Conservation (phyloP, 352 stramenopile species). For the Aphanomyces stellatus region DNA sequence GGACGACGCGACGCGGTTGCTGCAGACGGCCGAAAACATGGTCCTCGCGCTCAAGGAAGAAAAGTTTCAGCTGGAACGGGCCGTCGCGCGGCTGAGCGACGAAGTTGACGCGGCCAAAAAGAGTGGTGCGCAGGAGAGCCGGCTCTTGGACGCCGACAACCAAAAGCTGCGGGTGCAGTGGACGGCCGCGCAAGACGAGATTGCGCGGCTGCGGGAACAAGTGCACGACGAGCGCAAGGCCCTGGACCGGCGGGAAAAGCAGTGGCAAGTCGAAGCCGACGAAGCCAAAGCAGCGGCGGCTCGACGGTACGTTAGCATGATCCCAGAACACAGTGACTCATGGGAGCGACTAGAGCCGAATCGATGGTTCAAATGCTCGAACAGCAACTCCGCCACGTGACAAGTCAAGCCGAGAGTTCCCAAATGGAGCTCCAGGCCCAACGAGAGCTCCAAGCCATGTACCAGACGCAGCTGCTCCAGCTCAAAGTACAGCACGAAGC, state of each 20-base stretch:
- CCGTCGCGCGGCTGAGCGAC: conserved; percentile 33
- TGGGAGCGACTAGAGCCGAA: neutral
- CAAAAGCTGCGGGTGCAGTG: neutral
- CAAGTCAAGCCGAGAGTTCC: conserved; percentile 31
- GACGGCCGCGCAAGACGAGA: conserved; percentile 44
- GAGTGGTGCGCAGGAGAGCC: conserved; percentile 21
- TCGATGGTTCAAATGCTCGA: conserved; percentile 30
- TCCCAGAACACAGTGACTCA: no score
- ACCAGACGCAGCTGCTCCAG: conserved; percentile 42
- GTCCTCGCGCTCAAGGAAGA: conserved; percentile 50
- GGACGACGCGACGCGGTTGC: conserved; percentile 44
- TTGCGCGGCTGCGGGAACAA: conserved; percentile 43
- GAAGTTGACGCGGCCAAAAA: conserved; percentile 26
- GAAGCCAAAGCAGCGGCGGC: conserved; percentile 26
- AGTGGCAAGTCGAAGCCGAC: conserved; percentile 26
- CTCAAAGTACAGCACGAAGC: conserved; percentile 50
- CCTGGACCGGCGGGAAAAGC: conserved; percentile 33
- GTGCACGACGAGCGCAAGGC: conserved; percentile 39
- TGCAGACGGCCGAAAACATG: conserved; percentile 43
- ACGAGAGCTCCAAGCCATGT: conserved; percentile 36
- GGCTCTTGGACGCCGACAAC: neutral
- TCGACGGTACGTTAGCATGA: conserved; percentile 8
- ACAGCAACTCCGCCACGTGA: conserved; percentile 36
- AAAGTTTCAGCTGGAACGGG: conserved; percentile 50
- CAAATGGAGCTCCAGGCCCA: conserved; percentile 25